phyloP scores from a whole-genome alignment of 2,329 filamentous ascomycete genomes.

The Aspergillus sp. region DNA sequence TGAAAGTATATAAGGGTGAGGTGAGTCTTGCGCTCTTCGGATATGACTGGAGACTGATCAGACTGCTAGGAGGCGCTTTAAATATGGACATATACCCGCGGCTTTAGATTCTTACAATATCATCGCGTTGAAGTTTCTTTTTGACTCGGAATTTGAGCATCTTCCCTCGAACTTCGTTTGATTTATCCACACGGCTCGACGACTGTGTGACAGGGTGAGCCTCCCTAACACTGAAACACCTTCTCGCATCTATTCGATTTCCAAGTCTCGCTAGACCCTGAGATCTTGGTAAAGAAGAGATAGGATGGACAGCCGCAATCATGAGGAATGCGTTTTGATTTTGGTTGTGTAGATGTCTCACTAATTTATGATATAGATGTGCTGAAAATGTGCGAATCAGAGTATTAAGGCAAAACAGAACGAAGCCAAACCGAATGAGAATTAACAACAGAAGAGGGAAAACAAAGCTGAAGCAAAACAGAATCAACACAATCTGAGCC shows the following conservation, averaged over 20 bases:
- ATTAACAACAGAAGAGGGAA: neutral
- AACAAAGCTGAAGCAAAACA: neutral
- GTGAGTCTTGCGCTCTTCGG: neutral
- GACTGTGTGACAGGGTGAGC: no score
- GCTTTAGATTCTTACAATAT: neutral
- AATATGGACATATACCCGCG: neutral
- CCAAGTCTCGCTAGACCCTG: no score
- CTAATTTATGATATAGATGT: neutral
- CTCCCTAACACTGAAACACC: neutral
- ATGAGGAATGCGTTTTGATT: neutral
- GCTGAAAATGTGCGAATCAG: neutral
- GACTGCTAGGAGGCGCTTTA: neutral
- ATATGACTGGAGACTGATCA: neutral
- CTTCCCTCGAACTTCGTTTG: neutral
- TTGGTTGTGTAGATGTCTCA: neutral
- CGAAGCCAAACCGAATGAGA: neutral
- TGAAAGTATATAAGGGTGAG: neutral
- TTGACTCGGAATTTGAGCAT: neutral
- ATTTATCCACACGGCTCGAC: no score
- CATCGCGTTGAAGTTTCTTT: neutral
- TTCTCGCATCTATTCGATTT: neutral
- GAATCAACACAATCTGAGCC: neutral
- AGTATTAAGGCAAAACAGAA: constrained; percentile 6
- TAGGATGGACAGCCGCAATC: neutral
- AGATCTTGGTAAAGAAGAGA: neutral